Evolutionary conservation across 495 filamentous ascomycete genomes (phyloP).

Genomic region (Aspergillus conjunctus): DNA sequence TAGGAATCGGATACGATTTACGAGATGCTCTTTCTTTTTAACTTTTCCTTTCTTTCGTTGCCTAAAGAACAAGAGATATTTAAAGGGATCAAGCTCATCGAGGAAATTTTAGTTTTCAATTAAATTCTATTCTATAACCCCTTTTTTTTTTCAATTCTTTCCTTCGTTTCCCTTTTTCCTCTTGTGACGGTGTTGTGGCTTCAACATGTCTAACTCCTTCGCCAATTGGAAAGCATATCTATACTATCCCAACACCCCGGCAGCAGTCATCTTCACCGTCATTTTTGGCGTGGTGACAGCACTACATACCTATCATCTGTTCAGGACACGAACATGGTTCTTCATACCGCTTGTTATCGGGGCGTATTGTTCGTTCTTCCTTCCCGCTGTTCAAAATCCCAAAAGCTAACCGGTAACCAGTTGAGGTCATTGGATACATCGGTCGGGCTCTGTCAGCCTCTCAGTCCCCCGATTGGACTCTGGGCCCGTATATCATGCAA

Average conservation of each 20-base stretch:
- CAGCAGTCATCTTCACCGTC: slow-evolving; percentile 50
- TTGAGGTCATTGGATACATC: slow-evolving; percentile 45
- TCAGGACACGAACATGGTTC: slow-evolving; percentile 50
- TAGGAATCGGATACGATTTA: not conserved
- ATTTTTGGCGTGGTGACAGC: slow-evolving; percentile 45
- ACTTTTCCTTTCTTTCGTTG: not conserved
- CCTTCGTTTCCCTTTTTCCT: not conserved
- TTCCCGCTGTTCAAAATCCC: not conserved
- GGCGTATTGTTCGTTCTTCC: slow-evolving; percentile 46
- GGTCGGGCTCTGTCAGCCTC: slow-evolving; percentile 35
- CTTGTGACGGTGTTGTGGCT: too few relatives aligned
- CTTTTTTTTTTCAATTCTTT: not conserved
- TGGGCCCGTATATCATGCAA: slow-evolving; percentile 50
- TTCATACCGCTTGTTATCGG: slow-evolving; percentile 56
- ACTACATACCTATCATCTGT: slow-evolving; percentile 43
- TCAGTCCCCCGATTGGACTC: slow-evolving; percentile 30
- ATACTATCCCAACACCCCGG: slow-evolving; percentile 52
- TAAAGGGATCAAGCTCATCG: not conserved
- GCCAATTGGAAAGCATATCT: slow-evolving; percentile 39
- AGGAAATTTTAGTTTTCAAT: too few relatives aligned
- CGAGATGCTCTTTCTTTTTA: not conserved
- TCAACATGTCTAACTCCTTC: not conserved
- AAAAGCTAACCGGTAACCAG: slow-evolving; percentile 17
- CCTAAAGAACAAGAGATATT: not conserved
- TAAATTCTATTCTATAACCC: not conserved